Evolutionary conservation across 331 rosid genomes (phyloP).

Genomic region (Ulmus americana): DNA sequence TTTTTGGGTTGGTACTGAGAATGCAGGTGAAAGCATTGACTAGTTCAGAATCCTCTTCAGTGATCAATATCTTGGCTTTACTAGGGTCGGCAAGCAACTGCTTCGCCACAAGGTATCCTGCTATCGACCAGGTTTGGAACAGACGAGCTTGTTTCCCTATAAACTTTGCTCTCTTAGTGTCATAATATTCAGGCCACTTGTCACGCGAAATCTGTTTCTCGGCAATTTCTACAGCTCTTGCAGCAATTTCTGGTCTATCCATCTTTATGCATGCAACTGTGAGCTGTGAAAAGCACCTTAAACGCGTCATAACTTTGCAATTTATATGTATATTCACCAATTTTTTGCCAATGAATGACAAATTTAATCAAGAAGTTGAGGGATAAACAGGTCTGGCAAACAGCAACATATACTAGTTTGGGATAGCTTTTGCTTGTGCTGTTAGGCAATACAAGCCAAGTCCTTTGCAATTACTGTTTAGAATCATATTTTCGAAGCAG

Average conservation of each 20-base stretch:
- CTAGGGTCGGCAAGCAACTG: slow-evolving; percentile 63
- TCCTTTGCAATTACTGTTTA: too few species aligned
- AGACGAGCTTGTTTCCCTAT: slow-evolving; percentile 71
- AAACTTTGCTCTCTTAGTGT: slow-evolving; percentile 58
- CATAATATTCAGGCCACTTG: slow-evolving; percentile 85
- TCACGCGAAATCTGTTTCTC: slow-evolving; percentile 59
- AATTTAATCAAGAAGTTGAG: too few species aligned
- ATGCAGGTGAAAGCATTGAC: slow-evolving; percentile 60
- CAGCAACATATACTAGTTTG: too few species aligned
- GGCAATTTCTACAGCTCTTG: slow-evolving; percentile 55
- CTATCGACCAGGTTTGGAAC: slow-evolving; percentile 77
- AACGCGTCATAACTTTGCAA: slow-evolving; percentile 14
- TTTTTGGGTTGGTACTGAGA: slow-evolving; percentile 53
- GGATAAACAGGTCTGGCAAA: too few species aligned
- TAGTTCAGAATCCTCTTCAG: slow-evolving; percentile 79
- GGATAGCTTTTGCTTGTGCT: too few species aligned
- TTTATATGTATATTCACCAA: slow-evolving; percentile 7
- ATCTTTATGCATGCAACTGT: slow-evolving; percentile 83
- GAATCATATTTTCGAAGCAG: too few species aligned
- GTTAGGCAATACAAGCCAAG: too few species aligned
- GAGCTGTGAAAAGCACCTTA: slow-evolving; percentile 45
- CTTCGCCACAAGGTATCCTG: slow-evolving; percentile 76
- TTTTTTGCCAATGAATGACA: background rate
- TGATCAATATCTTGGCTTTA: slow-evolving; percentile 59
- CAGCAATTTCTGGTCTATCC: slow-evolving; percentile 72